A percentile compares a stretch with the other conserved stretches of the same genome.
Conservation (phyloP, 805 yeast genomes). For the Metschnikowia reukaufii region DNA sequence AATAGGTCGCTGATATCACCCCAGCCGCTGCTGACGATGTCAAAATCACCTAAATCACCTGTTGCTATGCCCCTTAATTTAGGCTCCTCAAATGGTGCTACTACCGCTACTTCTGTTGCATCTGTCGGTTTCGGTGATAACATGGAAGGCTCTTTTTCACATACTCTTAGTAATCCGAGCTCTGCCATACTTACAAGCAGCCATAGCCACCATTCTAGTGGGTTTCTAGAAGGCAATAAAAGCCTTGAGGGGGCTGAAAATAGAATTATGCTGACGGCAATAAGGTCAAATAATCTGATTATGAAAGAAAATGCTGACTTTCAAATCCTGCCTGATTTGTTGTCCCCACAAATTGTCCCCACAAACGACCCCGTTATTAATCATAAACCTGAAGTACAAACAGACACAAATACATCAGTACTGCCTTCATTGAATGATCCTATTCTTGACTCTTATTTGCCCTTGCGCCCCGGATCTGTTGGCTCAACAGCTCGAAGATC, state of each 20-base stretch:
- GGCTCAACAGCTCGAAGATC: slow-evolving; percentile 25
- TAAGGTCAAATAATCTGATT: too few relatives aligned
- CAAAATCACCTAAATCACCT: not conserved
- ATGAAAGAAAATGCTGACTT: too few relatives aligned
- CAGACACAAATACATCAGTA: not conserved
- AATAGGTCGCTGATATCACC: not conserved
- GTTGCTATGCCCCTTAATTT: not conserved
- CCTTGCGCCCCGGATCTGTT: slow-evolving; percentile 7
- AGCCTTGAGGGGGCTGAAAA: too few relatives aligned
- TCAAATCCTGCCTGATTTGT: too few relatives aligned
- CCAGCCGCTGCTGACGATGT: not conserved
- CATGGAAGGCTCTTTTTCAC: not conserved
- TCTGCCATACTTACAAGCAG: not conserved
- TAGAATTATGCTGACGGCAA: too few relatives aligned
- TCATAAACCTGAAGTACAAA: too few relatives aligned
- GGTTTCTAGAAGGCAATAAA: not conserved
- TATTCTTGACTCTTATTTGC: not conserved
- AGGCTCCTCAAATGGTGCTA: not conserved
- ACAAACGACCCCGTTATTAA: too few relatives aligned
- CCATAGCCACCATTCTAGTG: not conserved
- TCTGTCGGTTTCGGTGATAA: not conserved
- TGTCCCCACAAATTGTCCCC: too few relatives aligned
- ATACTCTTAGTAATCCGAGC: not conserved
- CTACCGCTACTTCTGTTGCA: not conserved
- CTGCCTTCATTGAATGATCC: not conserved